Percentiles rank a stretch among this genome's conserved stretches.
Conservation (phyloP, 2,329 filamentous ascomycete species). For the Botrytis cinerea region DNA sequence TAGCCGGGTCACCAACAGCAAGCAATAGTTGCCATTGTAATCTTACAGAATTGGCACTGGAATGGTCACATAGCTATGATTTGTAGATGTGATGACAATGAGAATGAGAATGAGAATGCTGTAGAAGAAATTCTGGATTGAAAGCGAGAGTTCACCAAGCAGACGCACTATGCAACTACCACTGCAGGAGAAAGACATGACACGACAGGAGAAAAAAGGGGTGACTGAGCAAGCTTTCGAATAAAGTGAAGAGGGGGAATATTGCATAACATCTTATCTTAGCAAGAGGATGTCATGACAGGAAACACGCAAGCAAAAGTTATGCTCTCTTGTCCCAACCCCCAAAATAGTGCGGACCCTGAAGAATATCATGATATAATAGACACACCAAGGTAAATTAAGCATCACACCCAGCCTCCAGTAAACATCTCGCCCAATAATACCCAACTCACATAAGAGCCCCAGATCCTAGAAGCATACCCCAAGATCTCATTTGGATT, state of each 20-base stretch:
- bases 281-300: background rate
- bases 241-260: background rate
- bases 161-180: no score
- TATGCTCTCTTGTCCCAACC: rapidly evolving
- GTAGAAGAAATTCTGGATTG: background rate
- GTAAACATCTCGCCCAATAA: background rate
- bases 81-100: background rate
- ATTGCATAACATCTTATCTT: background rate
- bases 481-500: background rate
- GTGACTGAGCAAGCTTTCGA: background rate
- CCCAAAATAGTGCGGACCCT: background rate
- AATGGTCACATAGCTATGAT: background rate
- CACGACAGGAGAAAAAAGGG: background rate
- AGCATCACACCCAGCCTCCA: no score
- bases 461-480: no score
- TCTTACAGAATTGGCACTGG: background rate
- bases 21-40: background rate
- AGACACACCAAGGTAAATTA: no score
- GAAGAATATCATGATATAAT: background rate
- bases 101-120: background rate
- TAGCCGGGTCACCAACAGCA: background rate
- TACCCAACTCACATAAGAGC: background rate
- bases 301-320: background rate
- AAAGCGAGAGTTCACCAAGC: no score
- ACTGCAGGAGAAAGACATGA: background rate